Evolutionary conservation across 768 basidiomycete genomes (phyloP).

Genomic region (Gyrodon lividus): DNA sequence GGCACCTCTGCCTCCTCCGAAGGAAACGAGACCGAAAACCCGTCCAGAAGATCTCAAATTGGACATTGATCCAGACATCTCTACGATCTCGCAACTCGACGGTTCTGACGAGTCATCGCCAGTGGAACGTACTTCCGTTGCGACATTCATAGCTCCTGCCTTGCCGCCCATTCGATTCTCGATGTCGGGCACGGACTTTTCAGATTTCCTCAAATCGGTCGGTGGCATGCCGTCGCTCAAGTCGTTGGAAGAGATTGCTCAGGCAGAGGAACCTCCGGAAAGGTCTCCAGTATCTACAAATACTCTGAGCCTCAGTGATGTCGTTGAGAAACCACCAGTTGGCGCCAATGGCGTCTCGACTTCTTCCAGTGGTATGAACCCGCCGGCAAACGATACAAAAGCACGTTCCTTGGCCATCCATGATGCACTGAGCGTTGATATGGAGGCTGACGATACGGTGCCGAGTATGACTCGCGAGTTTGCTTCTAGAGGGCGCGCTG

Average conservation of each 20-base stretch:
- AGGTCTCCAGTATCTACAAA: conserved; percentile 22
- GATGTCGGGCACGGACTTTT: conserved; percentile 79
- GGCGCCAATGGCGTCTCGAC: background rate
- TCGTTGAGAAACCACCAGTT: background rate
- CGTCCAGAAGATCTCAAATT: conserved; percentile 33
- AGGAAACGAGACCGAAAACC: conserved; percentile 31
- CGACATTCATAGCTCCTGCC: conserved; percentile 84
- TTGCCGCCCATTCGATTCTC: conserved; percentile 92
- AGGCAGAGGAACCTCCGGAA: conserved; percentile 34
- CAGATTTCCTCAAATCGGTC: conserved; percentile 63
- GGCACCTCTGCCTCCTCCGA: conserved; percentile 48
- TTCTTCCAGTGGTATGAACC: background rate
- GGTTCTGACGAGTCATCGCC: conserved; percentile 59
- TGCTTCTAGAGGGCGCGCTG: conserved; percentile 22
- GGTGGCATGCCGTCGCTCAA: conserved; percentile 49
- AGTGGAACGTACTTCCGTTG: conserved; percentile 62
- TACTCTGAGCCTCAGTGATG: conserved; percentile 13
- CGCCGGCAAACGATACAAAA: background rate
- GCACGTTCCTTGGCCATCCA: background rate
- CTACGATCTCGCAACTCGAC: conserved; percentile 31
- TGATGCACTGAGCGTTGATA: conserved; percentile 1
- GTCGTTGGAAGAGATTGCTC: conserved; percentile 47
- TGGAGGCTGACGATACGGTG: conserved; percentile 14
- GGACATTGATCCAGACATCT: conserved; percentile 15
- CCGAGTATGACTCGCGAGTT: conserved; percentile 13